Conservation (phyloP, 495 filamentous ascomycete species). For the Hypomontagnella submonticulosa region DNA sequence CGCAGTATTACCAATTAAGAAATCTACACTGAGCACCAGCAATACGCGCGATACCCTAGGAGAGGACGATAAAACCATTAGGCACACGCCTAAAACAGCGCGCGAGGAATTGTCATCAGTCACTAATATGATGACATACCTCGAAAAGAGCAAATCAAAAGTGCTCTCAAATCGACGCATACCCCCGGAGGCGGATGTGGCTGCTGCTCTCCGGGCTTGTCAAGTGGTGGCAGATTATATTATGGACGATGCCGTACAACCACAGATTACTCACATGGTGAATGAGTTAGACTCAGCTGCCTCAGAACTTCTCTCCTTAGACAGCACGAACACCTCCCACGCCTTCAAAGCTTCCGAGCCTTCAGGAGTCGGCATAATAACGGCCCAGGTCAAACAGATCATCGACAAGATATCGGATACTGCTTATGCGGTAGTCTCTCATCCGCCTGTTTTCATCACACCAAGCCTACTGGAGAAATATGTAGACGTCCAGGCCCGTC, state of each 20-base stretch:
- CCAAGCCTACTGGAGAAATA: slow-evolving; percentile 74
- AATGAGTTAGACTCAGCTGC: slow-evolving; percentile 39
- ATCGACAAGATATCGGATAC: slow-evolving; percentile 59
- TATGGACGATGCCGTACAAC: slow-evolving; percentile 38
- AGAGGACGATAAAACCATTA: slow-evolving; percentile 9
- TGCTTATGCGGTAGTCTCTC: slow-evolving; percentile 72
- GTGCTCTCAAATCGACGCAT: slow-evolving; percentile 25
- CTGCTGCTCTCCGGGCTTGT: slow-evolving; percentile 39
- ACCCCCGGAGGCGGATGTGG: slow-evolving; percentile 37
- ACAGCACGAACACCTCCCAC: slow-evolving; percentile 9
- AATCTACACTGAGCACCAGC: not conserved
- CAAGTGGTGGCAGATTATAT: slow-evolving; percentile 36
- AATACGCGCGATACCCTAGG: slow-evolving; percentile 8
- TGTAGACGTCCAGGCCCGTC: slow-evolving; percentile 74
- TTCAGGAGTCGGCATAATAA: slow-evolving; percentile 12
- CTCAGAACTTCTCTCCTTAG: slow-evolving; percentile 45
- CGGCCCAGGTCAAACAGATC: slow-evolving; percentile 43
- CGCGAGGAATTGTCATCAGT: slow-evolving; percentile 23
- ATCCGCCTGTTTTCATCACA: slow-evolving; percentile 85
- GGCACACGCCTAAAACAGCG: slow-evolving; percentile 17
- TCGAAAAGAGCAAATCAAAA: slow-evolving; percentile 31
- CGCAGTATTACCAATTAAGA: slow-evolving; percentile 23
- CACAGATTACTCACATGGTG: slow-evolving; percentile 37
- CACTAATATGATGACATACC: slow-evolving; percentile 32
- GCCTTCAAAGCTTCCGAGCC: slow-evolving; percentile 14